A percentile compares a stretch with the other conserved stretches of the same genome.
phyloP scores from a whole-genome alignment of 1,139 yeast species.

The Waltiozyma sp. region DNA sequence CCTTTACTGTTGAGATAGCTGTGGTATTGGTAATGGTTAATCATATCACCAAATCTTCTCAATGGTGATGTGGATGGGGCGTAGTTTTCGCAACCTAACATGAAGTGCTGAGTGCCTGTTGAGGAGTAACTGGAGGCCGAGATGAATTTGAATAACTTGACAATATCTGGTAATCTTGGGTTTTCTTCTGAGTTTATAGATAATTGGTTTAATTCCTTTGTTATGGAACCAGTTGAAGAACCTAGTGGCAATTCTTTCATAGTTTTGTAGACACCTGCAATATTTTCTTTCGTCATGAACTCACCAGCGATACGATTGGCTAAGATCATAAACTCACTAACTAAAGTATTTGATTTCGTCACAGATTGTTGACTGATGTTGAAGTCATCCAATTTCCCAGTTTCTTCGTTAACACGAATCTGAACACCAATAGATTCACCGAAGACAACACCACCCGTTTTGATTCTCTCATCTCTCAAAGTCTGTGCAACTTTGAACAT shows the following conservation, averaged over 20 bases:
- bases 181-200: slow-evolving; percentile 14
- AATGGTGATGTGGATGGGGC: slow-evolving; percentile 84
- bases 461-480: slow-evolving; percentile 24
- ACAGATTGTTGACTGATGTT: slow-evolving; percentile 16
- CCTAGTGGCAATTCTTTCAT: slow-evolving; percentile 29
- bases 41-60: slow-evolving; percentile 72
- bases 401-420: slow-evolving; percentile 8
- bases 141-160: slow-evolving; percentile 30
- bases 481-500: not conserved
- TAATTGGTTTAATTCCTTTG: slow-evolving; percentile 18
- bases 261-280: slow-evolving; percentile 51
- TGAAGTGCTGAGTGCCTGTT: slow-evolving; percentile 37
- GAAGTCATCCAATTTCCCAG: slow-evolving; percentile 10
- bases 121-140: slow-evolving; percentile 32
- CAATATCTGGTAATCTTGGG: slow-evolving; percentile 23
- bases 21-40: slow-evolving; percentile 68
- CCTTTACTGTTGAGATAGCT: slow-evolving; percentile 6
- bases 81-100: slow-evolving; percentile 55
- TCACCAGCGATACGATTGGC: slow-evolving; percentile 58
- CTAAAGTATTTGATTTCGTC: slow-evolving; percentile 42
- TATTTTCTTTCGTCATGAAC: slow-evolving; percentile 28
- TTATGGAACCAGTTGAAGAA: slow-evolving; percentile 18
- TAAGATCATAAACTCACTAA: slow-evolving; percentile 72
- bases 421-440: slow-evolving; percentile 22
- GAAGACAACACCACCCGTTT: slow-evolving; percentile 26